These are phyloP conservation scores for Spergularia bocconei DNA, from an alignment of 148 eudicot species.

Conservation along the genomic window DNA sequence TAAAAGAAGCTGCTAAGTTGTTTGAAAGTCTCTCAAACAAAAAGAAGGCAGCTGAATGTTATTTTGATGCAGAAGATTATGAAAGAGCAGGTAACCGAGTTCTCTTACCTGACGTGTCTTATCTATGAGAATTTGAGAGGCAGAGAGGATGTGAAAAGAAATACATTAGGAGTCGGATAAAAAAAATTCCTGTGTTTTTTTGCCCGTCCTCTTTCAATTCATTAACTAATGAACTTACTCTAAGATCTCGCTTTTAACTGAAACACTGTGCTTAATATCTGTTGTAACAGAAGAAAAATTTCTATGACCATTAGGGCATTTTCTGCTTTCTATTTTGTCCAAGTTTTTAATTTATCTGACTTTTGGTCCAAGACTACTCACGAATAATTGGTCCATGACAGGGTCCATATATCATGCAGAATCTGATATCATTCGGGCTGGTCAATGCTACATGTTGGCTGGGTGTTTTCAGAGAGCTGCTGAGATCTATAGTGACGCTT, in stretches of 20 bases:
- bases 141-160: too few species aligned
- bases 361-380: too few species aligned
- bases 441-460: slow-evolving; percentile 34
- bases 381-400: not conserved
- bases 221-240: too few species aligned
- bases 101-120: not conserved
- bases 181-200: too few species aligned
- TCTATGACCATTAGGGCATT: not conserved
- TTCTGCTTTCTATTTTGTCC: not conserved
- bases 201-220: too few species aligned
- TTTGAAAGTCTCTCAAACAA: slow-evolving; percentile 48
- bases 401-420: slow-evolving; percentile 28
- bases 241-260: too few species aligned
- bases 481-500: slow-evolving; percentile 28
- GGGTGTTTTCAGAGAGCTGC: slow-evolving; percentile 33
- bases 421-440: slow-evolving; percentile 33
- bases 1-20: slow-evolving; percentile 55
- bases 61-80: slow-evolving; percentile 32
- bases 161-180: too few species aligned
- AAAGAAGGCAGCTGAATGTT: slow-evolving; percentile 57
- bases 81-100: slow-evolving; percentile 36
- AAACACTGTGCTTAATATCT: too few species aligned
- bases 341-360: not conserved
- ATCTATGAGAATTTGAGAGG: too few species aligned
- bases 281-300: too few species aligned